phyloP scores from a whole-genome alignment of 192 early-diverging fungal species.

The Chytriomyces sp. region DNA sequence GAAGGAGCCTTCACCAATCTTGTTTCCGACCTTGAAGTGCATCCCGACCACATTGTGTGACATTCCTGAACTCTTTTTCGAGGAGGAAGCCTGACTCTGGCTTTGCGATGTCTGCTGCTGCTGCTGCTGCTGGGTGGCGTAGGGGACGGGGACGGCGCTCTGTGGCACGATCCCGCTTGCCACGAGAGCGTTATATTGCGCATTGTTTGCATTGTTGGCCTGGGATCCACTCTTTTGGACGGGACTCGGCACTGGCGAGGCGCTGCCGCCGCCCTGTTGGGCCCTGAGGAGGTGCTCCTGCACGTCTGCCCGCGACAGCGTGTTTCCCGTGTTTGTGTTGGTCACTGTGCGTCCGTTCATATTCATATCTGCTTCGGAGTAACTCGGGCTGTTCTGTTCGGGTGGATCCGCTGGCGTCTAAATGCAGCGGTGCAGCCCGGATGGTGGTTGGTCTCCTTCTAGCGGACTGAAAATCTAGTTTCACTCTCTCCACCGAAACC shows the following conservation, averaged over 20 bases:
- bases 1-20: slow-evolving; percentile 97
- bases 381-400: not conserved
- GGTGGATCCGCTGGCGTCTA: not conserved
- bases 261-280: no score
- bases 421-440: not conserved
- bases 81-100: not conserved
- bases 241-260: no score
- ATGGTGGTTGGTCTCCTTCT: no score
- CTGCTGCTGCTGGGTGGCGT: not conserved
- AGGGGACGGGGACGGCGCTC: slow-evolving; percentile 6
- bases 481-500: no score
- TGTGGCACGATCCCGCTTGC: slow-evolving; percentile 20
- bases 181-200: slow-evolving; percentile 23
- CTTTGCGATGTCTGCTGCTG: not conserved
- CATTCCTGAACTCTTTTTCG: slow-evolving; percentile 6
- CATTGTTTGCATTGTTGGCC: slow-evolving; percentile 5
- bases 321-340: not conserved
- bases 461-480: no score
- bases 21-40: slow-evolving; percentile 93
- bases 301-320: no score
- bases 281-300: no score
- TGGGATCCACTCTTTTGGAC: no score
- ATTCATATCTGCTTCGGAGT: not conserved
- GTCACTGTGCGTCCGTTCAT: not conserved
- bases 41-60: slow-evolving; percentile 84